Evolutionary conservation across 192 early-diverging fungal genomes (phyloP), one percentile per base, ranked within the genome.

Genomic region (Cladochytrium replicatum): DNA sequence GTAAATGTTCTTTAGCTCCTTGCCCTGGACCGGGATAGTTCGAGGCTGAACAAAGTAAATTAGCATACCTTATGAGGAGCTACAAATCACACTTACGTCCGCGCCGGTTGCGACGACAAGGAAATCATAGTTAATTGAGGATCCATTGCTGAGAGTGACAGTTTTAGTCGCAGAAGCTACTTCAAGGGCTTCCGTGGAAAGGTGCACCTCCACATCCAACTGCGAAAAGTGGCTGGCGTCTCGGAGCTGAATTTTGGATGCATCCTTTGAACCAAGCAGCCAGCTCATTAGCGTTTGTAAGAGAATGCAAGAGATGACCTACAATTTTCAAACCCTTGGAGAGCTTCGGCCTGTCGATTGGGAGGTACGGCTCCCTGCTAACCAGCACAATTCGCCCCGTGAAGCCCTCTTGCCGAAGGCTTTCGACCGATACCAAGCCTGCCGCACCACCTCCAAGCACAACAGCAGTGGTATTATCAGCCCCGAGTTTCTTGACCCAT

Each of bases 301-400:
- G n/a, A n/a, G n/a, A n/a, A n/a, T n/a, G n/a, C n/a, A n/a, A n/a
- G n/a, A n/a, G n/a, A n/a, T n/a, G n/a, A n/a, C n/a, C n/a, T n/a
- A n/a, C n/a, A 5, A 61, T 53, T 24, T 70, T 64, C 44, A 74
- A 42, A 0, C 50, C 30, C 48, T 81, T 81, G 65, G 56, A 66
- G 22, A 81, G 50, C 57, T 81, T 75, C n/a, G 74, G 69, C 44
- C 76, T 54, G 50, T 77, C 74, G 46, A 80, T 64, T 29, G 79
- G 76, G 2, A 72, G 51, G 49, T 78, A 74, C 23, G 48, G 26
- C 55, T 81, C 79, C 26, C 63, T 50, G 28, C 55, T 57, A 23
- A 74, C 43, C 4, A 81, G 34, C 23, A 58, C 38, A 39, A 81
- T 64, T 1, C 40, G 22, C 8, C 79, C 79, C 2, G 3, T 37